phyloP scores from a whole-genome alignment of 2,329 filamentous ascomycete species.

The Bertia moriformis region DNA sequence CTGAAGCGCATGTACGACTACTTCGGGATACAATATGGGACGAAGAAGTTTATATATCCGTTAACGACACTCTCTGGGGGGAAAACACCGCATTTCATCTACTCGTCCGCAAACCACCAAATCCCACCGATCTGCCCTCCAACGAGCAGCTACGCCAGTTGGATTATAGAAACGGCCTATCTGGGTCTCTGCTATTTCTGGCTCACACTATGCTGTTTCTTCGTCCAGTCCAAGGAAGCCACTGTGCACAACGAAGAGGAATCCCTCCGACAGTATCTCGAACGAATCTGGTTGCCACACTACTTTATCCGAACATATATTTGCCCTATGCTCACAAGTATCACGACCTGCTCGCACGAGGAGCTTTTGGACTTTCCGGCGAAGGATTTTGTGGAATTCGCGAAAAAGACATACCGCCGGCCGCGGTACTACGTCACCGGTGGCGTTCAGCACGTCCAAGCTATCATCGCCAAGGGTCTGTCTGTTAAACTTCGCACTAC shows the following conservation, averaged over 20 bases:
- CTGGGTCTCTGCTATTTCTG: slow-evolving; percentile 32
- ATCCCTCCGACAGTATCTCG: slow-evolving; percentile 29
- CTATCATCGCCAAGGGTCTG: slow-evolving; percentile 23
- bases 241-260: slow-evolving; percentile 15
- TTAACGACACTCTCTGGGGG: slow-evolving; percentile 22
- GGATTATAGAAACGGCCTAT: slow-evolving; percentile 24
- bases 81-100: slow-evolving; percentile 26
- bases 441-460: slow-evolving; percentile 32
- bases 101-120: slow-evolving; percentile 37
- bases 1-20: slow-evolving; percentile 39
- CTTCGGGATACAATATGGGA: slow-evolving; percentile 30
- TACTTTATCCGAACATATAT: slow-evolving; percentile 32
- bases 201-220: slow-evolving; percentile 36
- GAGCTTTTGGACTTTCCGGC: slow-evolving; percentile 35
- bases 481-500: slow-evolving; percentile 25
- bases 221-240: slow-evolving; percentile 18
- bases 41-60: slow-evolving; percentile 35
- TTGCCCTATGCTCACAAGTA: slow-evolving; percentile 35
- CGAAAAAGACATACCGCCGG: slow-evolving; percentile 26
- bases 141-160: slow-evolving; percentile 18
- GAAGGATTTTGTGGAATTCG: slow-evolving; percentile 33
- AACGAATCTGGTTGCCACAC: slow-evolving; percentile 30
- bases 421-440: slow-evolving; percentile 33
- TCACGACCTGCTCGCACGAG: slow-evolving; percentile 37
- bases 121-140: slow-evolving; percentile 25